Base-by-base conservation (phyloP, 371 early-diverging fungal species). In the Gilbertella persicaria region DNA sequence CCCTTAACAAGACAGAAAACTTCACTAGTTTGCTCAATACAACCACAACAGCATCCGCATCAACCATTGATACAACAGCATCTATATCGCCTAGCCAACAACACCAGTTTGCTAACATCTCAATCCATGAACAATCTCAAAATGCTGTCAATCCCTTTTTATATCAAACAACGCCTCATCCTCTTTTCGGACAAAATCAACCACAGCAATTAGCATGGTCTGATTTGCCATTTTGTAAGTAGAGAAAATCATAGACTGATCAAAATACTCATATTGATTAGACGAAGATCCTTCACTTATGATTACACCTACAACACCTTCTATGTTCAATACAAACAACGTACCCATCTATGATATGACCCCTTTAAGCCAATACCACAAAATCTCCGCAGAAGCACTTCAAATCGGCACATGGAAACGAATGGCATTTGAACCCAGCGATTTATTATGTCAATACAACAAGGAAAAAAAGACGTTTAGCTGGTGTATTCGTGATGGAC, bases 341-440 rank as follows among this genome's bases (percentile, higher is more conserved):
- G 33, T 33, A 45, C 38, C 36, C 38, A 10, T 39, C 38, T 6
- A 41, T 41, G 41, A 40, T 46, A 35, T 40, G 21, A 21, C 52
- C 19, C 25, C 42, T 30, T 17, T 17, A 13, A 19, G 13, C 26
- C 9, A 25, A n/a, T n/a, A n/a, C 16, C 28, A 10, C 40, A 24
- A 39, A 35, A 42, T 58, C 2, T 58, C 58, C 6, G 45, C 58
- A 1, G 54, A 86, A 52, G 80, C 86, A 21, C 69, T 92, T 40
- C 70, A 81, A 24, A 87, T 92, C 48, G 92, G 92, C 19, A 84
- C 83, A 2, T 92, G 92, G 92, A 85, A 88, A 48, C 79, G 92
- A 37, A 79, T 89, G 67, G 68, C 71, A 16, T 67, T 82, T 26
- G 64, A 71, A 21, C 40, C 63, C 30, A 69, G 78, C 0, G 87